phyloP scores from a whole-genome alignment of 1,284 basidiomycete species.

The Heliocybe sulcata region DNA sequence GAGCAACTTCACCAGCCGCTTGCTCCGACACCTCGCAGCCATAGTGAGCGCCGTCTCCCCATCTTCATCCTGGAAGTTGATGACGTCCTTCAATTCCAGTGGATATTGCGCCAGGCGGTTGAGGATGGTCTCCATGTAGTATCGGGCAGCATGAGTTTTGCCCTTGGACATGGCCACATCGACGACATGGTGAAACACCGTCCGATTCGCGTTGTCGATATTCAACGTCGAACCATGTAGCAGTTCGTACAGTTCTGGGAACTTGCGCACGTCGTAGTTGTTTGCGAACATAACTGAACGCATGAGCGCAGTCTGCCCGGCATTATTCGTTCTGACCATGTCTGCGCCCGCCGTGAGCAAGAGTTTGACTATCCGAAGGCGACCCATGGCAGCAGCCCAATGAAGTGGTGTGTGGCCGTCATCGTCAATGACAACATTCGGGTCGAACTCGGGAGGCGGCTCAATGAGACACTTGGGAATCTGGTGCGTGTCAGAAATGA shows the following conservation, averaged over 20 bases:
- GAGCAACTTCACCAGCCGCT: constrained; percentile 93
- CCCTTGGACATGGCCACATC: constrained; percentile 98
- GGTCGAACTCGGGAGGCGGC: constrained; percentile 90
- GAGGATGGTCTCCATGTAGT: constrained; percentile 98
- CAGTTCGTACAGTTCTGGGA: constrained; percentile 95
- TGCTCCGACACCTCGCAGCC: constrained; percentile 93
- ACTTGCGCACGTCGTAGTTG: constrained; percentile 99
- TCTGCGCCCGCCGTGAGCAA: constrained; percentile 93
- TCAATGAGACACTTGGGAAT: constrained; percentile 85
- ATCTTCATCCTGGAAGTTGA: constrained; percentile 99
- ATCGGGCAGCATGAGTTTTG: constrained; percentile 95
- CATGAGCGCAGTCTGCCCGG: constrained; percentile 98
- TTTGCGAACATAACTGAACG: constrained; percentile 99
- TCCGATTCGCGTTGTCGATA: constrained; percentile 97
- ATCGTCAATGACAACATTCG: constrained; percentile 96
- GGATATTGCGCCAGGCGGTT: constrained; percentile 91
- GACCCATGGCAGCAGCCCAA: constrained; percentile 99
- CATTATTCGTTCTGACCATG: constrained; percentile 95
- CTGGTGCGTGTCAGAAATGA: constrained; percentile 95
- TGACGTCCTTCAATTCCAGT: constrained; percentile 94
- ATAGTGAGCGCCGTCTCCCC: constrained; percentile 97
- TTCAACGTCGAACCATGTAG: constrained; percentile 97
- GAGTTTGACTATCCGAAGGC: constrained; percentile 93
- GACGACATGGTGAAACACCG: constrained; percentile 98
- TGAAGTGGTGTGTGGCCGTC: constrained; percentile 97